These are phyloP conservation scores for Magnolia kwangsiensis DNA, from an alignment of 164 flowering plant species.

Conservation along the genomic window DNA sequence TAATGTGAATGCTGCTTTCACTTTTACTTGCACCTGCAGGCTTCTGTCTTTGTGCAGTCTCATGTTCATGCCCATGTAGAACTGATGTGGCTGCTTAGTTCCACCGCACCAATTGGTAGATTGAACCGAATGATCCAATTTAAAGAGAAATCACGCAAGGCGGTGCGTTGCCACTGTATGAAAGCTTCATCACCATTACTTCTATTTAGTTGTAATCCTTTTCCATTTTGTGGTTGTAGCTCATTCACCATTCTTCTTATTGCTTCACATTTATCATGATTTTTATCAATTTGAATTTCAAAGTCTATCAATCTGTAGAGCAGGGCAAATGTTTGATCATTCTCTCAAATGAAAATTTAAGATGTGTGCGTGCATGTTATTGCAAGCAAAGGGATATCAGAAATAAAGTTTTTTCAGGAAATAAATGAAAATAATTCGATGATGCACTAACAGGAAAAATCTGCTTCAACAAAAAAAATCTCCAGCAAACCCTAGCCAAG, in stretches of 20 bases:
- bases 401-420: too few relatives aligned
- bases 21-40: conserved; percentile 39
- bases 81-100: conserved; percentile 89
- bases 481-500: too few relatives aligned
- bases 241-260: background rate
- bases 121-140: conserved; percentile 95
- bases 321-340: background rate
- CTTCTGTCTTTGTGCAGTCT: conserved; percentile 95
- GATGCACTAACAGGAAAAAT: too few relatives aligned
- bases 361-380: too few relatives aligned
- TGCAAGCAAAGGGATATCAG: too few relatives aligned
- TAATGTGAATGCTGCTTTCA: conserved; percentile 1
- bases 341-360: too few relatives aligned
- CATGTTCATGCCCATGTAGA: conserved; percentile 96
- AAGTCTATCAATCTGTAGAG: background rate
- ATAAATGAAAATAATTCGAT: too few relatives aligned
- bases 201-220: background rate
- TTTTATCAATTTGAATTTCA: background rate
- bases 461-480: too few relatives aligned
- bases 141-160: conserved; percentile 94
- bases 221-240: background rate
- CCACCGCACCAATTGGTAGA: conserved; percentile 90
- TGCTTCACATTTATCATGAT: background rate
- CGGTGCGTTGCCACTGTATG: conserved; percentile 48
- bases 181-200: conserved; percentile 8